Evolutionary conservation across 257 asterid species (phyloP), one percentile per base, ranked within the genome.

Genomic region (Cordia subcordata): DNA sequence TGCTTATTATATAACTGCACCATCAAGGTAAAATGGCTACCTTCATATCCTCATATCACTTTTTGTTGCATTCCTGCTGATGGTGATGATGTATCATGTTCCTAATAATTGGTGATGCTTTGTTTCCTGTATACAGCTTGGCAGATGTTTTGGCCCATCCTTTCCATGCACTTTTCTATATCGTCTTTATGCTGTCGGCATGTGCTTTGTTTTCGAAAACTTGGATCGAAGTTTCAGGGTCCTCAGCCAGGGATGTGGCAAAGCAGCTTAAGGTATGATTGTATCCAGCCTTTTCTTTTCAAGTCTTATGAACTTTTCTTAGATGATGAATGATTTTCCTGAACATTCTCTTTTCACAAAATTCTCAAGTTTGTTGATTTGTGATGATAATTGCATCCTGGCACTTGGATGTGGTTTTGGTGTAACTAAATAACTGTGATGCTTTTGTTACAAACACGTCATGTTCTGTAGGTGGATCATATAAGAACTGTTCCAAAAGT

Each of bases 161-260:
- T 18, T 88, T 88, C 79, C 95, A 88, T 63, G 96, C 95, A 68
- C 65, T 86, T 10, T 88, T 88, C 56, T 88, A 88, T 58, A 82
- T 88, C 1, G 84, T 86, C 55, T 88, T 86, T 63, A 88, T 88
- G 96, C 79, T 88, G 58, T 81, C 96, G 45, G 95, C 96, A 6
- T 88, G 96, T 73, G 95, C 96, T 13, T 65, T 88, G 46, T 86
- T 88, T 79, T 86, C 96, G 40, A 88, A 88, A 61, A 86, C 95
- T 5, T 88, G 96, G 95, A 88, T 88, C 54, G 96, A 86, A 77
- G 96, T 88, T 54, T 88, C 96, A 10, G 95, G 96, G 53, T 88
- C 96, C 19, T 88, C 96, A 11, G 95, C 96, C 21, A 82, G 76
- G 64, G 96, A 88, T 45, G 96, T 88, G 47, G 96, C 95, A 46